phyloP scores from a whole-genome alignment of 2,329 filamentous ascomycete species.

The Dothideomycetes sp. region DNA sequence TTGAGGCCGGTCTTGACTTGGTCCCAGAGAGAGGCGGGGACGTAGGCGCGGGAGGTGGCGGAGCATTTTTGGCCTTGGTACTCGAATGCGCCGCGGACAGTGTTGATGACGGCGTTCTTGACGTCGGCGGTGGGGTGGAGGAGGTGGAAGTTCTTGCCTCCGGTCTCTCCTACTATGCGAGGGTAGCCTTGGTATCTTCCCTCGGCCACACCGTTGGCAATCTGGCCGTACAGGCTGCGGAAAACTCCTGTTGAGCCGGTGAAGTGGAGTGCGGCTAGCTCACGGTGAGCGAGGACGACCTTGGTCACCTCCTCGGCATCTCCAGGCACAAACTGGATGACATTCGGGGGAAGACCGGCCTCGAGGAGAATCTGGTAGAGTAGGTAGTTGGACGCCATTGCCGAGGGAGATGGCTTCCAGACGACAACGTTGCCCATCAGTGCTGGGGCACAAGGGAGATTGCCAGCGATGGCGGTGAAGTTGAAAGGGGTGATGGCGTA shows the following conservation, averaged over 20 bases:
- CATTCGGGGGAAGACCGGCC: conserved; percentile 76
- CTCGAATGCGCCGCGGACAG: conserved; percentile 78
- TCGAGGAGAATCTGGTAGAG: conserved; percentile 84
- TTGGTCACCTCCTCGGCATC: conserved; percentile 76
- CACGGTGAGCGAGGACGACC: conserved; percentile 60
- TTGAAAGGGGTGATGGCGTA: conserved; percentile 94
- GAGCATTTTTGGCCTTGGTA: conserved; percentile 90
- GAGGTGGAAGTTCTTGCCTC: conserved; percentile 89
- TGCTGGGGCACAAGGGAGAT: conserved; percentile 71
- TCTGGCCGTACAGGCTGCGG: conserved; percentile 76
- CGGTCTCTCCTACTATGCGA: conserved; percentile 80
- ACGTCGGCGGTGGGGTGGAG: conserved; percentile 69
- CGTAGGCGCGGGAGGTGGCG: conserved; percentile 69
- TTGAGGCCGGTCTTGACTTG: conserved; percentile 58
- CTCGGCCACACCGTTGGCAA: conserved; percentile 68
- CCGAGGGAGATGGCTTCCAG: conserved; percentile 90
- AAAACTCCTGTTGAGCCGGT: conserved; percentile 90
- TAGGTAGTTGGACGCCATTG: conserved; percentile 84
- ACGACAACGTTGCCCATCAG: conserved; percentile 89
- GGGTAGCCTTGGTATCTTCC: conserved; percentile 78
- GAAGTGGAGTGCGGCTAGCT: conserved; percentile 89
- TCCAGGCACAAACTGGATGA: conserved; percentile 89
- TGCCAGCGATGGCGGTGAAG: conserved; percentile 90
- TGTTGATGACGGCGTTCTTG: conserved; percentile 68
- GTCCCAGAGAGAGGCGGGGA: conserved; percentile 64